Conservation (phyloP, 176 grass and related monocot genomes). For the Dendrocalamus sinicus region DNA sequence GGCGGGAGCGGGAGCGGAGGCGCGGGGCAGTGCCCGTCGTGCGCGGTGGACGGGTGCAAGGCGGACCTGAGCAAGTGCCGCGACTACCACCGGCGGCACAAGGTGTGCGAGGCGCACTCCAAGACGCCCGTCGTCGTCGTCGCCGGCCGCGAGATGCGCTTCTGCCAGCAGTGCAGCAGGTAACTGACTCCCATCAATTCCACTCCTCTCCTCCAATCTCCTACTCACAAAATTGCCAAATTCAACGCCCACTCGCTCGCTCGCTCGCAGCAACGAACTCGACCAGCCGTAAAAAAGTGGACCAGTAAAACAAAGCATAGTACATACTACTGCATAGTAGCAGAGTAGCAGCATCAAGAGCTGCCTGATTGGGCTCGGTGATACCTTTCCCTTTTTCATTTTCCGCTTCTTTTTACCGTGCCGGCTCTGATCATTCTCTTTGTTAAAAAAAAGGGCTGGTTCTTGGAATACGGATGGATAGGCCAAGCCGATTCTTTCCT, state of each 20-base stretch:
- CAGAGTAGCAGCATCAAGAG: neutral
- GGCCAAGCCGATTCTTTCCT: neutral
- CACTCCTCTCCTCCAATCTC: neutral
- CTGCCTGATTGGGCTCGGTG: neutral
- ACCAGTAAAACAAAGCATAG: neutral
- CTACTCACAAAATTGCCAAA: neutral
- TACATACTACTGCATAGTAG: neutral
- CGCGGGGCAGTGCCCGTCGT: conserved; percentile 49
- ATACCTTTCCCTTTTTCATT: neutral
- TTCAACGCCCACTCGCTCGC: neutral
- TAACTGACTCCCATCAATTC: conserved; percentile 12
- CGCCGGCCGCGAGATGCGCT: conserved; percentile 76
- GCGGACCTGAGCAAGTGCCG: conserved; percentile 84
- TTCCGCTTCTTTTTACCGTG: neutral
- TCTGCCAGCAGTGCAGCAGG: conserved; percentile 99
- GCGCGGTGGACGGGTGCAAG: conserved; percentile 83
- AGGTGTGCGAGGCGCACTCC: conserved; percentile 86
- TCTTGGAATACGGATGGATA: neutral
- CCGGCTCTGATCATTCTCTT: neutral
- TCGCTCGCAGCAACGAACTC: neutral
- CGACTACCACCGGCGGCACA: conserved; percentile 90
- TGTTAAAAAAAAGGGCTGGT: neutral
- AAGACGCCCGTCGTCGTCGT: conserved; percentile 84
- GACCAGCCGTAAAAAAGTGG: neutral
- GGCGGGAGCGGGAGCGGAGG: neutral